Percentiles rank a stretch among this genome's conserved stretches.
phyloP scores from a whole-genome alignment of 306 rosid species.

The Fagus crenata region DNA sequence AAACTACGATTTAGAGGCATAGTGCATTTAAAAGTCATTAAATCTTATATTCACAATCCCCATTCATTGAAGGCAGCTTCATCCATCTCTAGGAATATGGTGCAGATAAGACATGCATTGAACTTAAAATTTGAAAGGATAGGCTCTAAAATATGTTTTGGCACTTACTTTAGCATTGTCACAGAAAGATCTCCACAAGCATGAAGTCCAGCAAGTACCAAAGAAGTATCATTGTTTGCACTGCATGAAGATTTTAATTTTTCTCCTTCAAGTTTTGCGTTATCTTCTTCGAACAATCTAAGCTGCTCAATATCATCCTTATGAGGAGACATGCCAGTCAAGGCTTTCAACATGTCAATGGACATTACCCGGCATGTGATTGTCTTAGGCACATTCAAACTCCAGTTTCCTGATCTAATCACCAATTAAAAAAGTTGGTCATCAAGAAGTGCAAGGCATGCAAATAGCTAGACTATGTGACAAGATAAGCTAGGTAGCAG shows the following conservation, averaged over 20 bases:
- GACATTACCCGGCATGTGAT: conserved; percentile 74
- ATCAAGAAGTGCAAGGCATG: conserved; percentile 15
- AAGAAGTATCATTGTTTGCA: conserved; percentile 40
- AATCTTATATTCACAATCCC: not conserved
- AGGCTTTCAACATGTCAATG: conserved; percentile 60
- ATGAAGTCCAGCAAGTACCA: conserved; percentile 94
- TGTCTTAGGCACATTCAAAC: conserved; percentile 70
- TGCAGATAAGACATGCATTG: not conserved
- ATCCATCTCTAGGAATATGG: not conserved
- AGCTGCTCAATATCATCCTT: conserved; percentile 37
- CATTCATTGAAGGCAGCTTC: not conserved
- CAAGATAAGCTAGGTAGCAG: conserved; percentile 2
- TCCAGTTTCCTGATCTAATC: conserved; percentile 59
- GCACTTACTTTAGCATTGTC: conserved; percentile 79
- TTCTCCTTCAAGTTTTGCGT: conserved; percentile 24
- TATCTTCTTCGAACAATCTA: conserved; percentile 29
- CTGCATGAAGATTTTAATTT: conserved; percentile 26
- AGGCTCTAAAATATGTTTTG: conserved; percentile 14
- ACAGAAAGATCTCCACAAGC: conserved; percentile 98
- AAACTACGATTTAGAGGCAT: not conserved
- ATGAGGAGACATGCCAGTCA: conserved; percentile 48
- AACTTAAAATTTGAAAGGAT: conserved; percentile 10
- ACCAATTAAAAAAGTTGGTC: not conserved
- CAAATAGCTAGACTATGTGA: not conserved
- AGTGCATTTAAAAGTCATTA: not conserved